Percentiles rank a stretch among this genome's conserved stretches.
Conservation (phyloP, 83 land plant genomes). For the Larix sibirica region DNA sequence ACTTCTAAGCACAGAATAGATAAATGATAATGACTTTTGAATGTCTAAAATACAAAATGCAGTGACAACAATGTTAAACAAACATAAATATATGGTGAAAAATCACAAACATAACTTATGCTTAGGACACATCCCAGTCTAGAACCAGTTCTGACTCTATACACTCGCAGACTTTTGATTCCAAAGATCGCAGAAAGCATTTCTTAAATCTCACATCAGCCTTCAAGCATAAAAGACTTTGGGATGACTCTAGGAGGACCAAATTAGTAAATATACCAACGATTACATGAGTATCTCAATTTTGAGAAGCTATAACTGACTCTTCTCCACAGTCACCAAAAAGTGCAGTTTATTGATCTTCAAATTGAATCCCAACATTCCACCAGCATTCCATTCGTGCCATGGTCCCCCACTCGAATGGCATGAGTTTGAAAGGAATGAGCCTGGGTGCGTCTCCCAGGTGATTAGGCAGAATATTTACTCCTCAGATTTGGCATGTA, state of each 20-base stretch:
- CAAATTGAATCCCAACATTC: too few relatives aligned
- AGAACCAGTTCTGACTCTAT: neutral
- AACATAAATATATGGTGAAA: too few relatives aligned
- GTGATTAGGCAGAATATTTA: too few relatives aligned
- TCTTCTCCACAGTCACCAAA: too few relatives aligned
- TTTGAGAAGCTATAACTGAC: too few relatives aligned
- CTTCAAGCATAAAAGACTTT: conserved; percentile 2
- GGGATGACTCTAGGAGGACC: neutral
- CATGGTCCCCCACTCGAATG: too few relatives aligned
- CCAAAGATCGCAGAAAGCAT: neutral
- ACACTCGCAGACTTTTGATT: neutral
- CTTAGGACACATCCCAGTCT: neutral
- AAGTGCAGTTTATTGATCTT: too few relatives aligned
- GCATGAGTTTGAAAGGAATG: neutral
- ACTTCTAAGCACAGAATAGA: neutral
- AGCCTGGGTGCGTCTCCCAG: neutral
- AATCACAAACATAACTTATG: neutral
- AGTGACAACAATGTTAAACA: neutral
- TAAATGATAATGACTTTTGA: neutral
- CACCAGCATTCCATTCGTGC: too few relatives aligned
- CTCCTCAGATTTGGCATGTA: too few relatives aligned
- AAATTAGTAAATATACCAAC: neutral
- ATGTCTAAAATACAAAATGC: neutral
- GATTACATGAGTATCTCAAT: neutral
- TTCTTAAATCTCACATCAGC: neutral